phyloP scores from a whole-genome alignment of 2,329 filamentous ascomycete species.

The Fusarium sublunatum region DNA sequence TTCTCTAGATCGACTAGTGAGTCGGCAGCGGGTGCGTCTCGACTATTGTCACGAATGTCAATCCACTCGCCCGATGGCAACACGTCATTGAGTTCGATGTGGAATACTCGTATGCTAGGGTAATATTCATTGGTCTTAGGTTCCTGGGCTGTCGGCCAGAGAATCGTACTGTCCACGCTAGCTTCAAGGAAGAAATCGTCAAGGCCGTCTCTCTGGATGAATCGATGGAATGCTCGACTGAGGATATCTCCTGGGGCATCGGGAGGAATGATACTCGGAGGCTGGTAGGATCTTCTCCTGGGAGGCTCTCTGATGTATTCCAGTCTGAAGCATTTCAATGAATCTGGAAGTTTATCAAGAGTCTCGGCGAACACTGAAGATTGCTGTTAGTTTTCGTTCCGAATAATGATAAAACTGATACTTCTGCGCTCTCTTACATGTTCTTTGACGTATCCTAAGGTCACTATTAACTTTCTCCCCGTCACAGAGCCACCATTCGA shows the following conservation, averaged over 20 bases:
- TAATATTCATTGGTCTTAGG: background rate
- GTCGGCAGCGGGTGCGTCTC: background rate
- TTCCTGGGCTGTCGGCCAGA: slow-evolving; percentile 1
- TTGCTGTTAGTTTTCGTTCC: background rate
- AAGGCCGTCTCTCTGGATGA: slow-evolving; percentile 6
- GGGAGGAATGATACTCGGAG: slow-evolving; percentile 1
- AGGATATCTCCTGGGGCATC: background rate
- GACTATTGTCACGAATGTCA: background rate
- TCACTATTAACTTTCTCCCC: background rate
- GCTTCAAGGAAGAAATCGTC: slow-evolving; percentile 9
- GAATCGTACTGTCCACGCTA: slow-evolving; percentile 19
- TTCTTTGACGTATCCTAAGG: slow-evolving; percentile 12
- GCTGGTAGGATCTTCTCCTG: background rate
- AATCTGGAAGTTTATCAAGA: slow-evolving; percentile 3
- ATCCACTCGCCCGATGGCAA: slow-evolving; percentile 18
- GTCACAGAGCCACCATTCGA: slow-evolving; percentile 16
- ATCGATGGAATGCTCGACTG: background rate
- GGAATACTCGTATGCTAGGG: slow-evolving; percentile 1
- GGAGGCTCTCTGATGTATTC: slow-evolving; percentile 8
- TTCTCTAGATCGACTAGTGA: background rate
- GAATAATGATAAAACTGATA: no score
- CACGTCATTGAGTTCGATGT: slow-evolving; percentile 6
- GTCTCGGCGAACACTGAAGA: slow-evolving; percentile 12
- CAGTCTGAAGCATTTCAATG: slow-evolving; percentile 5
- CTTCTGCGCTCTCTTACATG: background rate